Conservation (phyloP, 140 eudicot genomes). For the Oenanthe javanica region DNA sequence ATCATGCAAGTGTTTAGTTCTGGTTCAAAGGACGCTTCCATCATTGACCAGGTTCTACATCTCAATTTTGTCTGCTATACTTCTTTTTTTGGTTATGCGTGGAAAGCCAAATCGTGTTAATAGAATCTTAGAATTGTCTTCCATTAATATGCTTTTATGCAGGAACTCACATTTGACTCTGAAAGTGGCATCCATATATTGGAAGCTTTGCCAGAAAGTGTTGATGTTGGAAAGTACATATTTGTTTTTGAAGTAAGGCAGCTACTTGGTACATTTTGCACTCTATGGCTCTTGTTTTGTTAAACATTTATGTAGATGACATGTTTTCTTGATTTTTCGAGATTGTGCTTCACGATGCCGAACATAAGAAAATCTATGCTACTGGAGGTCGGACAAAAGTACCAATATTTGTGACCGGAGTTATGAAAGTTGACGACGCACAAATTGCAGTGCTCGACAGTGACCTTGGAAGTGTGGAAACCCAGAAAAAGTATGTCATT, state of each 20-base stretch:
- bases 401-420: conserved; percentile 26
- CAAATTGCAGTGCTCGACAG: conserved; percentile 56
- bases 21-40: conserved; percentile 72
- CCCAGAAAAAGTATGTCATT: conserved; percentile 55
- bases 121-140: not conserved
- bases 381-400: conserved; percentile 78
- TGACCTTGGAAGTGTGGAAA: conserved; percentile 56
- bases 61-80: not conserved
- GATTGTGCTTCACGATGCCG: conserved; percentile 67
- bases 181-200: conserved; percentile 48
- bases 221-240: conserved; percentile 64
- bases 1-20: conserved; percentile 65
- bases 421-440: conserved; percentile 23
- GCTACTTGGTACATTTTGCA: conserved; percentile 1
- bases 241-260: conserved; percentile 68
- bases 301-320: too few species aligned
- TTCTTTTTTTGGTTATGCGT: not conserved
- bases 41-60: conserved; percentile 63
- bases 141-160: conserved; percentile 28
- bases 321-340: conserved; percentile 19
- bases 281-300: conserved; percentile 6
- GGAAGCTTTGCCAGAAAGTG: conserved; percentile 65
- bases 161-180: conserved; percentile 70
- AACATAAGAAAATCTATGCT: conserved; percentile 44
- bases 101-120: not conserved